These are phyloP conservation scores for Neofusicoccum parvum DNA, from an alignment of 2,329 filamentous ascomycete species.

Conservation along the genomic window DNA sequence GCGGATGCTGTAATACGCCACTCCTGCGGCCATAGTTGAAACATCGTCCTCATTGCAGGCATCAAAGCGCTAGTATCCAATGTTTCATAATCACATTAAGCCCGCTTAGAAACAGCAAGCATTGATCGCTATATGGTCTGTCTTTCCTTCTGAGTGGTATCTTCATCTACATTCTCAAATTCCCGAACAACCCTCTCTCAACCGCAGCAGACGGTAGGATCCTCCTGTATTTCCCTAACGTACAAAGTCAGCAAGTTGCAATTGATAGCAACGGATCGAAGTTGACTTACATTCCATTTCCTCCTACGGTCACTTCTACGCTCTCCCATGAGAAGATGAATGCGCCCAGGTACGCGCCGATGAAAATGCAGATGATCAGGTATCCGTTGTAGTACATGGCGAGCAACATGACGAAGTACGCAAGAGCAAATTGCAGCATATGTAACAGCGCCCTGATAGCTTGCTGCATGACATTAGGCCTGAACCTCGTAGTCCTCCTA, in stretches of 20 bases:
- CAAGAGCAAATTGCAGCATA: slow-evolving; percentile 70
- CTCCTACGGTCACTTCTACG: slow-evolving; percentile 7
- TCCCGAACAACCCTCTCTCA: not conserved
- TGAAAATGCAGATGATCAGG: slow-evolving; percentile 78
- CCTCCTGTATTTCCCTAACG: not conserved
- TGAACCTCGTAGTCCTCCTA: slow-evolving; percentile 33
- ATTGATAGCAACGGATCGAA: not conserved
- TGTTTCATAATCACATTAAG: not conserved
- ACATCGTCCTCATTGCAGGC: not conserved
- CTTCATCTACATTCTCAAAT: not conserved
- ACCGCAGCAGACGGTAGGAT: slow-evolving; percentile 16
- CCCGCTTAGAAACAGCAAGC: not conserved
- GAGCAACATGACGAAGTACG: slow-evolving; percentile 77
- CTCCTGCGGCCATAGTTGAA: no score
- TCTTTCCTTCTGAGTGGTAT: not conserved
- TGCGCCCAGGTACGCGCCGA: slow-evolving; percentile 72
- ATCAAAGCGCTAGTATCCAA: not conserved
- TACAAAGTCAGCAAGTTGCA: not conserved
- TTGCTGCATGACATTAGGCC: slow-evolving; percentile 66
- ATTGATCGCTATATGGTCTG: not conserved
- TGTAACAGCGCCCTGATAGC: slow-evolving; percentile 67
- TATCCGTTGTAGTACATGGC: slow-evolving; percentile 70
- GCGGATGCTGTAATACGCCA: not conserved
- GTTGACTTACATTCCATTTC: not conserved
- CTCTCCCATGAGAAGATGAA: slow-evolving; percentile 74